These are phyloP conservation scores for Austroboletus festivus DNA, from an alignment of 768 basidiomycete genomes.

Conservation along the genomic window DNA sequence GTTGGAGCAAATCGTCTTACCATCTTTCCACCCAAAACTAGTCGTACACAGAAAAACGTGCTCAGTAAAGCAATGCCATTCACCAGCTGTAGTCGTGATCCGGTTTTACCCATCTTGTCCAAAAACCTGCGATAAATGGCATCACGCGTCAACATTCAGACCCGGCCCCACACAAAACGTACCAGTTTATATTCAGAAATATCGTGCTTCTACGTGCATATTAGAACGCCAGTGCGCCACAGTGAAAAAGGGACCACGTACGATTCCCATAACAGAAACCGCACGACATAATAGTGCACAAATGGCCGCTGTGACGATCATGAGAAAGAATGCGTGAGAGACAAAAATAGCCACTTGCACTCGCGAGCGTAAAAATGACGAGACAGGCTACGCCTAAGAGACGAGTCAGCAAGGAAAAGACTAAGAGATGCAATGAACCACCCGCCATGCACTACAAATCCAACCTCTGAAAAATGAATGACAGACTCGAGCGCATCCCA, in stretches of 20 bases:
- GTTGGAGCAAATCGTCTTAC: constrained; percentile 14
- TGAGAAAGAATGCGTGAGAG: constrained; percentile 5
- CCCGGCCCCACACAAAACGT: constrained; percentile 12
- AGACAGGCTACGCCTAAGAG: constrained; percentile 59
- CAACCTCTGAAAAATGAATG: constrained; percentile 63
- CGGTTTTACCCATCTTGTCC: constrained; percentile 73
- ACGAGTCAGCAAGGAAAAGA: constrained; percentile 1
- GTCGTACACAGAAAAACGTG: constrained; percentile 67
- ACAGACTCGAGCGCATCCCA: constrained; percentile 80
- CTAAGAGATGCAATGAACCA: neutral
- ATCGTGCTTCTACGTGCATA: constrained; percentile 60
- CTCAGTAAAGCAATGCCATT: constrained; percentile 68
- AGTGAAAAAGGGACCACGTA: constrained; percentile 31
- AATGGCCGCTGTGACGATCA: constrained; percentile 56
- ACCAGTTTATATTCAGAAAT: constrained; percentile 89
- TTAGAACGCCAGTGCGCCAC: constrained; percentile 5
- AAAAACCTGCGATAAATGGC: constrained; percentile 50
- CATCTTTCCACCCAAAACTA: constrained; percentile 64
- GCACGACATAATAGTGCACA: constrained; percentile 70
- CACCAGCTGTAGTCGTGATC: constrained; percentile 60
- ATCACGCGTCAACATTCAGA: neutral
- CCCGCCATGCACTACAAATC: constrained; percentile 76
- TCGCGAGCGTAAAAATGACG: constrained; percentile 62
- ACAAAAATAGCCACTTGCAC: constrained; percentile 44
- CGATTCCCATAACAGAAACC: constrained; percentile 84